phyloP scores from a whole-genome alignment of 2,329 filamentous ascomycete species.

The Monosporascus sp. region DNA sequence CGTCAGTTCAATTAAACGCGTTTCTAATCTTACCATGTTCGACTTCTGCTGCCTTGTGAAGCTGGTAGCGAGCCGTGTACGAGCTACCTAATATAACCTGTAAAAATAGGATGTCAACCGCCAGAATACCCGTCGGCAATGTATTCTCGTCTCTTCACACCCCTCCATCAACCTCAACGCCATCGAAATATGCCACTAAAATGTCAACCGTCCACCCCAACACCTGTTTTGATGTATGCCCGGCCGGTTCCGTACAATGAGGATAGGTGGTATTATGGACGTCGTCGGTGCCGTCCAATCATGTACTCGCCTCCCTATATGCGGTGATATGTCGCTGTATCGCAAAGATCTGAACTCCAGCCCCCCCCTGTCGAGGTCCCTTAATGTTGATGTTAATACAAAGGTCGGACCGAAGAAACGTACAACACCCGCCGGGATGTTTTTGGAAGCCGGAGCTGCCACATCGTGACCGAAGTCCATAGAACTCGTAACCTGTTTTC shows the following conservation, averaged over 20 bases:
- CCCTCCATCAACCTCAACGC: constrained; percentile 18
- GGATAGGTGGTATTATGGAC: constrained; percentile 13
- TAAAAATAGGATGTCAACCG: neutral
- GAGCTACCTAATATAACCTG: neutral
- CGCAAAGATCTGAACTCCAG: neutral
- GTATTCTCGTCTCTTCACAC: constrained; percentile 9
- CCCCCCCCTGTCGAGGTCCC: neutral
- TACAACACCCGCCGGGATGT: neutral
- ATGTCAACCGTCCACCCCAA: constrained; percentile 24
- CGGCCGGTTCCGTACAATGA: constrained; percentile 28
- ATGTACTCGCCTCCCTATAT: neutral
- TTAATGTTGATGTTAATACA: neutral
- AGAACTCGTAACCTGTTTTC: neutral
- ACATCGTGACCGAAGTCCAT: neutral
- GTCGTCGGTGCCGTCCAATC: constrained; percentile 6
- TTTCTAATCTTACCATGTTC: too few species aligned
- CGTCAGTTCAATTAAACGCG: too few species aligned
- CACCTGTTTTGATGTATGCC: constrained; percentile 45
- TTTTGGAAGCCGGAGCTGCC: neutral
- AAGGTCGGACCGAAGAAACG: neutral
- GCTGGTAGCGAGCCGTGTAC: neutral
- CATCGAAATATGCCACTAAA: constrained; percentile 21
- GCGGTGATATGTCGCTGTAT: neutral
- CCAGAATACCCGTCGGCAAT: neutral
- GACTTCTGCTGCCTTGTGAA: neutral